phyloP scores from a whole-genome alignment of 805 yeast species.

The Metschnikowia dekortorum region DNA sequence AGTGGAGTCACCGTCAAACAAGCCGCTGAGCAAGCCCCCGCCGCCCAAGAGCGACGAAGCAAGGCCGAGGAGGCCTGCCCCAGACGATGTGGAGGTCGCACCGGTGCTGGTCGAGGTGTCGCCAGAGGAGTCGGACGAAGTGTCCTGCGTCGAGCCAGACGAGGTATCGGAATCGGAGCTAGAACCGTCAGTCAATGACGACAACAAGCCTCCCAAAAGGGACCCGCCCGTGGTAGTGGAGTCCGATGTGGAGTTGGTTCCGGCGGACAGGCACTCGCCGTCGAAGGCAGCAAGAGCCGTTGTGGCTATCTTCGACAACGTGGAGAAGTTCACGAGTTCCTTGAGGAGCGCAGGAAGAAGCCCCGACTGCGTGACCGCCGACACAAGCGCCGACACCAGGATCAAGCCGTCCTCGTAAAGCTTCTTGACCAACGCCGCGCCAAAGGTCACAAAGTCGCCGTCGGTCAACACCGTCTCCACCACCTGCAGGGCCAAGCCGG shows the following conservation, averaged over 20 bases:
- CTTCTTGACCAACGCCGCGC: conserved; percentile 29
- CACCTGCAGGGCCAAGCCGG: conserved; percentile 40
- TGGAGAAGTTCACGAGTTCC: conserved; percentile 29
- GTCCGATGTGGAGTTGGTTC: not conserved
- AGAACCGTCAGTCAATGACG: not conserved
- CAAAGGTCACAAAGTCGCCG: conserved; percentile 32
- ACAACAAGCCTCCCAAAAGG: not conserved
- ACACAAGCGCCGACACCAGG: conserved; percentile 22
- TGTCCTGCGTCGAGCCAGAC: too few species aligned
- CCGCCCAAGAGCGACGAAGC: conserved; percentile 3
- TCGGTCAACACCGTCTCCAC: conserved; percentile 38
- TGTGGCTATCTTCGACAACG: conserved; percentile 30
- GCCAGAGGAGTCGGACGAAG: not conserved
- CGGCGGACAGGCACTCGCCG: conserved; percentile 22
- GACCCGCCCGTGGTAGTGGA: not conserved
- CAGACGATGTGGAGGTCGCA: not conserved
- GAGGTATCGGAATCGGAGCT: too few species aligned
- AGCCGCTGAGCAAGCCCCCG: conserved; percentile 8
- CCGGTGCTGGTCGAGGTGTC: not conserved
- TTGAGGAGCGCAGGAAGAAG: conserved; percentile 31
- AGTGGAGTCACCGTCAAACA: conserved; percentile 7
- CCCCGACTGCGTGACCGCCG: conserved; percentile 30
- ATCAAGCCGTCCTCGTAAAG: conserved; percentile 29
- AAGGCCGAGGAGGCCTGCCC: conserved; percentile 1
- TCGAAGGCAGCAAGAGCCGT: conserved; percentile 36